Percentiles rank a stretch among this genome's conserved stretches.
Conservation (phyloP, 2,329 filamentous ascomycete genomes). For the Penicillium sp. region DNA sequence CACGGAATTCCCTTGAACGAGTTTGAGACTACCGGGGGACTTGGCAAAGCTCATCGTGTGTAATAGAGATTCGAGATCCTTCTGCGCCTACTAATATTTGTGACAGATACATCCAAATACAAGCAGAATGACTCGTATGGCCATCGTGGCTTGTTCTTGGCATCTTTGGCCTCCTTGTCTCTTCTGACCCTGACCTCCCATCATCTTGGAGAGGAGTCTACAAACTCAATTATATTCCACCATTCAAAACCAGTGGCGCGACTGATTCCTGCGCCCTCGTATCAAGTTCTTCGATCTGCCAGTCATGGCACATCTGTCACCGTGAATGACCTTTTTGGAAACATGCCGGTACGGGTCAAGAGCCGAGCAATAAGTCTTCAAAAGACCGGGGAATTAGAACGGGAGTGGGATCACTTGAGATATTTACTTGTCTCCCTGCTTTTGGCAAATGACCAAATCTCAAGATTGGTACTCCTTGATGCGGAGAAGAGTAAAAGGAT, state of each 20-base stretch:
- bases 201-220: conserved; percentile 53
- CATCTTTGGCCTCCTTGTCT: conserved; percentile 74
- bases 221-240: conserved; percentile 68
- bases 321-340: conserved; percentile 82
- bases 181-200: conserved; percentile 76
- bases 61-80: not conserved
- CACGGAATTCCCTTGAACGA: conserved; percentile 72
- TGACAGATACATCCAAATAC: conserved; percentile 76
- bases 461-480: conserved; percentile 64
- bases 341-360: conserved; percentile 87
- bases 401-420: conserved; percentile 67
- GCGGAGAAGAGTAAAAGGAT: conserved; percentile 41
- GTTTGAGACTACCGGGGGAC: conserved; percentile 68
- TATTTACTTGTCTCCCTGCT: conserved; percentile 63
- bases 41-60: conserved; percentile 72
- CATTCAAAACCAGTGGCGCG: conserved; percentile 67
- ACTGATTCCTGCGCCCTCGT: conserved; percentile 60
- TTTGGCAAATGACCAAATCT: conserved; percentile 65
- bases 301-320: conserved; percentile 73
- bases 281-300: conserved; percentile 58
- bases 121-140: conserved; percentile 60
- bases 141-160: conserved; percentile 71
- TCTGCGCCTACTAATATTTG: conserved; percentile 10
- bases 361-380: conserved; percentile 64
- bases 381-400: conserved; percentile 56